These are phyloP conservation scores for Schizochytrium sp. DNA, from an alignment of 108 stramenopile genomes.

Conservation along the genomic window DNA sequence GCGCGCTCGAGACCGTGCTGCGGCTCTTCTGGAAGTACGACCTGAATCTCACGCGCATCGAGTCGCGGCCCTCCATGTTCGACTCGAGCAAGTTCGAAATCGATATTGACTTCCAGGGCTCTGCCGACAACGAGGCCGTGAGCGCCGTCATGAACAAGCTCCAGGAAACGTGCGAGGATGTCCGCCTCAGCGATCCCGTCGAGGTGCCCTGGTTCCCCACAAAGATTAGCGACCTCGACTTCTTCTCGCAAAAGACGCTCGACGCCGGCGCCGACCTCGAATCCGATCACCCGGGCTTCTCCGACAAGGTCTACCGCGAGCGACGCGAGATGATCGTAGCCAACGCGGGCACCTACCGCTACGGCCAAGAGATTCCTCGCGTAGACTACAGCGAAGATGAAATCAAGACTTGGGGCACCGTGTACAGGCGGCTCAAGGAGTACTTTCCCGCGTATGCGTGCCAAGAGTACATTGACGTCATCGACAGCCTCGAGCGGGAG, in stretches of 20 bases:
- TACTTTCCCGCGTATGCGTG: slow-evolving; percentile 77
- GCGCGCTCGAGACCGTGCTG: slow-evolving; percentile 75
- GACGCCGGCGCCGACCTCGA: slow-evolving; percentile 53
- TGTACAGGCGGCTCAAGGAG: slow-evolving; percentile 75
- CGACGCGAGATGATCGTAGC: slow-evolving; percentile 64
- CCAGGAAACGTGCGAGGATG: neutral
- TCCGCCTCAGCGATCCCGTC: neutral
- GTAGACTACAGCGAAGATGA: slow-evolving; percentile 80
- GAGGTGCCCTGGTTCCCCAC: slow-evolving; percentile 22
- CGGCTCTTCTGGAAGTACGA: slow-evolving; percentile 82
- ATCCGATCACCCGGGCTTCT: slow-evolving; percentile 78
- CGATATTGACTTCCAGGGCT: neutral
- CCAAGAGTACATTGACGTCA: slow-evolving; percentile 67
- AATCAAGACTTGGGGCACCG: slow-evolving; percentile 74
- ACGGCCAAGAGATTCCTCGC: slow-evolving; percentile 63
- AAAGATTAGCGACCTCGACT: slow-evolving; percentile 13
- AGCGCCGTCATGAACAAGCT: neutral
- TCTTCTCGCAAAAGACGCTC: slow-evolving; percentile 15
- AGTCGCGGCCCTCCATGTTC: slow-evolving; percentile 21
- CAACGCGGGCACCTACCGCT: slow-evolving; percentile 56
- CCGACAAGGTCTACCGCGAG: slow-evolving; percentile 68
- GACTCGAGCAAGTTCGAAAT: neutral
- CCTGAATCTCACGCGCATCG: slow-evolving; percentile 77
- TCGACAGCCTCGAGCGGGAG: slow-evolving; percentile 50
- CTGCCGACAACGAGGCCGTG: neutral